Conservation (phyloP, 2,329 filamentous ascomycete species). For the Stemphylium beticola region DNA sequence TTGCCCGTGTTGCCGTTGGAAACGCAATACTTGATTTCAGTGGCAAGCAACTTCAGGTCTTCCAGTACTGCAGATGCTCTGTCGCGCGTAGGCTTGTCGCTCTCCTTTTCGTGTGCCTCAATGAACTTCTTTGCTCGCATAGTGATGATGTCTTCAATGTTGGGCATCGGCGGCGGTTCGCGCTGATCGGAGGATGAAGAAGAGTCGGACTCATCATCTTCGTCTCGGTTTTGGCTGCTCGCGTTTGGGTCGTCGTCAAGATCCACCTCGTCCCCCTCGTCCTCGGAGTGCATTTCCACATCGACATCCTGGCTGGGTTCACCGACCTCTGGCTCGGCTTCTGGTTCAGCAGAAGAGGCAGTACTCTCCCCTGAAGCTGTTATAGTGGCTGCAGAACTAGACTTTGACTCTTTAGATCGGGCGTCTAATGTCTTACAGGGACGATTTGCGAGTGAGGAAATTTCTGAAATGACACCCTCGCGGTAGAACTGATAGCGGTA, state of each 20-base stretch:
- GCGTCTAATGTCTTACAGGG: slow-evolving; percentile 41
- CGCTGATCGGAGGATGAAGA: slow-evolving; percentile 56
- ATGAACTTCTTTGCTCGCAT: slow-evolving; percentile 82
- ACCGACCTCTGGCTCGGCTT: slow-evolving; percentile 54
- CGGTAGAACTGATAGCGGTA: slow-evolving; percentile 97
- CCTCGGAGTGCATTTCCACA: slow-evolving; percentile 60
- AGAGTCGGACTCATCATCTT: slow-evolving; percentile 70
- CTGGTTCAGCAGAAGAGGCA: slow-evolving; percentile 35
- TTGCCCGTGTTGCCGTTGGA: slow-evolving; percentile 51
- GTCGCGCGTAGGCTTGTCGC: slow-evolving; percentile 74
- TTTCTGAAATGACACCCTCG: slow-evolving; percentile 93
- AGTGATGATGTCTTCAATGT: slow-evolving; percentile 75
- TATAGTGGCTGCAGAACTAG: slow-evolving; percentile 32
- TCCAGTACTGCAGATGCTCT: slow-evolving; percentile 79
- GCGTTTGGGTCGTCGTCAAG: slow-evolving; percentile 61
- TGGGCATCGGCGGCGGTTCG: slow-evolving; percentile 40
- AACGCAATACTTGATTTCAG: slow-evolving; percentile 75
- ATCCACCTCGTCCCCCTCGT: slow-evolving; percentile 61
- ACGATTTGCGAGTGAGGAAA: slow-evolving; percentile 75
- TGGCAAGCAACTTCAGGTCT: slow-evolving; percentile 73
- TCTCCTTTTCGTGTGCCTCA: slow-evolving; percentile 79
- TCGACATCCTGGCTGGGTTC: slow-evolving; percentile 63
- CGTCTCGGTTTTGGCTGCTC: slow-evolving; percentile 65
- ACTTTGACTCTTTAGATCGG: slow-evolving; percentile 35
- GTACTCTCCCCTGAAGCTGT: slow-evolving; percentile 32